These are phyloP conservation scores for Linnemannia exigua DNA, from an alignment of 192 early-diverging fungal species.

Conservation along the genomic window DNA sequence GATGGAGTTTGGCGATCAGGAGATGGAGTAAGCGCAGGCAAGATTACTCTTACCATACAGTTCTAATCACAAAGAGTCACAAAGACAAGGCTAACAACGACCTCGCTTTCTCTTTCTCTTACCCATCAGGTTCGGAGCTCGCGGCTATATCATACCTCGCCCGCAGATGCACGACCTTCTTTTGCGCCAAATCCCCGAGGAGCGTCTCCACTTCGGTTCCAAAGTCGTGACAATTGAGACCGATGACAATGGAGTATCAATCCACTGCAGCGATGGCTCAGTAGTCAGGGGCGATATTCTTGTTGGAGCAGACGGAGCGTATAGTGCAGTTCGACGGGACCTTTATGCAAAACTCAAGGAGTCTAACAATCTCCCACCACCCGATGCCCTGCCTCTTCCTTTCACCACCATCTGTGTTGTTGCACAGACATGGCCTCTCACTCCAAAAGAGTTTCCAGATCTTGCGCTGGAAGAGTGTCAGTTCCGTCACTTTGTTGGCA, in stretches of 20 bases:
- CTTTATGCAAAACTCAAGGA: slow-evolving; percentile 14
- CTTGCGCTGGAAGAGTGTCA: background rate
- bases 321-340: slow-evolving; percentile 22
- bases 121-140: slow-evolving; percentile 3
- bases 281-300: slow-evolving; percentile 26
- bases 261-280: slow-evolving; percentile 23
- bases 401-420: slow-evolving; percentile 11
- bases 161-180: slow-evolving; percentile 17
- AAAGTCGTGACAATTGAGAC: slow-evolving; percentile 5
- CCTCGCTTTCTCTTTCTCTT: background rate
- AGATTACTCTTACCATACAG: background rate
- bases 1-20: background rate
- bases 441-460: slow-evolving; percentile 12
- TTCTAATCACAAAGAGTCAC: too few species aligned
- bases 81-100: too few species aligned
- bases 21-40: background rate
- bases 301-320: slow-evolving; percentile 50
- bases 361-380: background rate
- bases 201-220: slow-evolving; percentile 24
- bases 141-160: background rate
- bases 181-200: background rate
- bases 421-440: slow-evolving; percentile 10
- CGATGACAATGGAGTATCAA: slow-evolving; percentile 25
- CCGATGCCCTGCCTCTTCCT: background rate
- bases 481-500: background rate